These are phyloP conservation scores for Nicotiana paniculata DNA, from an alignment of 257 asterid genomes.

Conservation along the genomic window DNA sequence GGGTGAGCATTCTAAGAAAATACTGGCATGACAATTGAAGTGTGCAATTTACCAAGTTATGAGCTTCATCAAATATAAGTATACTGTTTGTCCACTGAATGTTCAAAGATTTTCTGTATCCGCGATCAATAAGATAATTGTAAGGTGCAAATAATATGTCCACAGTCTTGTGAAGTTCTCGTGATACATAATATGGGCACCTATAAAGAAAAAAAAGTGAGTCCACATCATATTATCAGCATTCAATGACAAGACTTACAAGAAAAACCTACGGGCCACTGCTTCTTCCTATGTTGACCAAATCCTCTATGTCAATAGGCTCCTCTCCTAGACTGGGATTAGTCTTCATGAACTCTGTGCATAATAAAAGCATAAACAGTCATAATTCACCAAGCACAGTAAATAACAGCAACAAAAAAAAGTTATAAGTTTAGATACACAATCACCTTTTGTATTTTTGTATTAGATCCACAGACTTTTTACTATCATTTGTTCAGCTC, in stretches of 20 bases:
- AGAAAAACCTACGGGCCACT: conserved; percentile 72
- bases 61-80: conserved; percentile 98
- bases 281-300: conserved; percentile 87
- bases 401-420: background rate
- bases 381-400: background rate
- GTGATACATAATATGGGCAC: conserved; percentile 93
- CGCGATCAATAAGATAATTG: conserved; percentile 93
- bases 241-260: conserved; percentile 8
- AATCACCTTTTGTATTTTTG: background rate
- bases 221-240: conserved; percentile 14
- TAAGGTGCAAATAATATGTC: conserved; percentile 97
- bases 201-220: conserved; percentile 37
- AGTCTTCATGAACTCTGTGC: conserved; percentile 54
- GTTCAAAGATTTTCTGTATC: conserved; percentile 56
- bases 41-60: conserved; percentile 65
- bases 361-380: background rate
- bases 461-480: background rate
- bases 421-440: background rate
- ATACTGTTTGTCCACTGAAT: conserved; percentile 71
- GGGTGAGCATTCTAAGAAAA: conserved; percentile 8
- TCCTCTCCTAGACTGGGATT: conserved; percentile 83
- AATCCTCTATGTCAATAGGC: conserved; percentile 94
- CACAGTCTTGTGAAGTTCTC: conserved; percentile 81
- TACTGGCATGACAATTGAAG: conserved; percentile 17
- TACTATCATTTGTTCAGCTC: background rate